Evolutionary conservation across 2,329 filamentous ascomycete species (phyloP).

Genomic region (Monascus ruber): DNA sequence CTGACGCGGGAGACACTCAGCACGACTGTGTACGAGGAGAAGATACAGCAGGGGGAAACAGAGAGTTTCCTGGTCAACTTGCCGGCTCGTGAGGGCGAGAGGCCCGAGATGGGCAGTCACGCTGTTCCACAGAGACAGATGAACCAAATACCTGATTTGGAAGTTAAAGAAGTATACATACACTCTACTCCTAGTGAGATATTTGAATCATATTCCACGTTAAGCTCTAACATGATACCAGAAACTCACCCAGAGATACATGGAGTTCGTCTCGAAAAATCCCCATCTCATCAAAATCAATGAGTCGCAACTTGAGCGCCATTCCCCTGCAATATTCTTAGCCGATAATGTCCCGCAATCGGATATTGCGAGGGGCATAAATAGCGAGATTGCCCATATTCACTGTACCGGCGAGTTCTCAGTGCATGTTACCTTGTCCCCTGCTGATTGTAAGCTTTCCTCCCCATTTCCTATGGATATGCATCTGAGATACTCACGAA

Average conservation of each 20-base stretch:
- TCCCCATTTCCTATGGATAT: background rate
- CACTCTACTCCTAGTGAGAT: too few species aligned
- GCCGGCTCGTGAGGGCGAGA: slow-evolving; percentile 4
- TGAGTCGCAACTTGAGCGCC: slow-evolving; percentile 14
- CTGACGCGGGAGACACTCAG: slow-evolving; percentile 16
- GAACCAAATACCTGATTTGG: slow-evolving; percentile 11
- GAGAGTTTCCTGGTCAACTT: slow-evolving; percentile 9
- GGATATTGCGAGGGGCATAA: slow-evolving; percentile 14
- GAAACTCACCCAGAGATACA: slow-evolving; percentile 15
- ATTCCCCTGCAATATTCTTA: slow-evolving; percentile 17
- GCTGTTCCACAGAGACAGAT: slow-evolving; percentile 20
- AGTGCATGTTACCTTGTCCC: slow-evolving; percentile 68
- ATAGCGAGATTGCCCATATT: slow-evolving; percentile 69
- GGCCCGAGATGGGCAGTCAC: slow-evolving; percentile 17
- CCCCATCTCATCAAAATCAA: slow-evolving; percentile 16
- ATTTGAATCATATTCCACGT: too few species aligned
- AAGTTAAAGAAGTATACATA: slow-evolving; percentile 13
- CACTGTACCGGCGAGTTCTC: slow-evolving; percentile 60
- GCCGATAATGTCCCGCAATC: slow-evolving; percentile 10
- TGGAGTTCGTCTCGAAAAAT: slow-evolving; percentile 13
- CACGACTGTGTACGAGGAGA: slow-evolving; percentile 15
- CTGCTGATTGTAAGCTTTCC: slow-evolving; percentile 51
- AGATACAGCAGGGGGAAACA: slow-evolving; percentile 11
- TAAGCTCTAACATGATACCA: slow-evolving; percentile 2
- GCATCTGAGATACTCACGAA: background rate